phyloP scores from a whole-genome alignment of 345 rosid species.

The Acer campestre region DNA sequence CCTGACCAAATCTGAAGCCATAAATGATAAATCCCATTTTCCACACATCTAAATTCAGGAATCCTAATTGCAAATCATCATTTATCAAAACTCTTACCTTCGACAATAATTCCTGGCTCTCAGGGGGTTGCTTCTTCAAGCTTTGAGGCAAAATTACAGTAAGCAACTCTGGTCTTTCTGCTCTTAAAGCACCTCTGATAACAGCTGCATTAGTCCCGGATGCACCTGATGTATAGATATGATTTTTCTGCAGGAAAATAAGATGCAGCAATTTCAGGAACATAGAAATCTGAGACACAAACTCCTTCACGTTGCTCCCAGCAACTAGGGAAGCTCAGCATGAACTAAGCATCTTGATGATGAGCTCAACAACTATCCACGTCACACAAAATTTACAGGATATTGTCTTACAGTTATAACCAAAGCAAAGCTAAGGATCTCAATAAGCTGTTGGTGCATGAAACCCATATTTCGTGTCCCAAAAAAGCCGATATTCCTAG shows the following conservation, averaged over 20 bases:
- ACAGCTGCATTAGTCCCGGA: conserved; percentile 58
- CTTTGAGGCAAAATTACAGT: conserved; percentile 94
- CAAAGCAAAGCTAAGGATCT: conserved; percentile 98
- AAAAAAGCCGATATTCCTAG: conserved; percentile 93
- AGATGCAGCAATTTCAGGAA: conserved; percentile 22
- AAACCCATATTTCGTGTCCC: conserved; percentile 99
- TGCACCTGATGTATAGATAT: conserved; percentile 96
- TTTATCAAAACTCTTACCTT: conserved; percentile 53
- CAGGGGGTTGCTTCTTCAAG: conserved; percentile 90
- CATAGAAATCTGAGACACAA: background rate
- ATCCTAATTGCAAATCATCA: background rate
- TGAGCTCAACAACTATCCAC: conserved; percentile 13
- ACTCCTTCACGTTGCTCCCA: background rate
- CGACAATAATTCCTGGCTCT: conserved; percentile 89
- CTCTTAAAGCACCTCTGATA: conserved; percentile 97
- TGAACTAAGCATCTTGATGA: background rate
- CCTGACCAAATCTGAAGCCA: background rate
- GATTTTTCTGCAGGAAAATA: conserved; percentile 80
- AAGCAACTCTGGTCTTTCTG: conserved; percentile 90
- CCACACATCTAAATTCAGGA: background rate
- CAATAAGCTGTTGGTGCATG: conserved; percentile 98
- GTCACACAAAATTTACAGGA: background rate
- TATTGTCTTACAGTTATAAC: conserved; percentile 84
- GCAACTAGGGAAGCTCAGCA: background rate
- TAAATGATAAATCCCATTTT: background rate